phyloP scores from a whole-genome alignment of 805 yeast genomes.

The Blastobotrys terrestris region DNA sequence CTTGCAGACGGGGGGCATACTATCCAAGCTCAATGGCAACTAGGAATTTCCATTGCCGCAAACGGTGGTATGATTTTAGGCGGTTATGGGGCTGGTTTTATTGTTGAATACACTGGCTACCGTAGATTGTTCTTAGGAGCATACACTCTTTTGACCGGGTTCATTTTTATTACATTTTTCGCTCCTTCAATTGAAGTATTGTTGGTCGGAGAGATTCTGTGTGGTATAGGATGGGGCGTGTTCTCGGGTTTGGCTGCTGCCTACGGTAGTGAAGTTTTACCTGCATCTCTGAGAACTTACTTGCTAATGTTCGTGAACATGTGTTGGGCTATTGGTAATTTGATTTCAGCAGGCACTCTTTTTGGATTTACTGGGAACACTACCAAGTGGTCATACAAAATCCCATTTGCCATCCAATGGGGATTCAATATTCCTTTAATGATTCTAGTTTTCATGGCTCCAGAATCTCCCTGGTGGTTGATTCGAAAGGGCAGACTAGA shows the following conservation, averaged over 20 bases:
- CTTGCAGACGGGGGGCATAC: slow-evolving; percentile 6
- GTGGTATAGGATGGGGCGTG: slow-evolving; percentile 45
- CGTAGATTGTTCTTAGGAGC: slow-evolving; percentile 36
- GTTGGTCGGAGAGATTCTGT: slow-evolving; percentile 33
- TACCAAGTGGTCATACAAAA: slow-evolving; percentile 39
- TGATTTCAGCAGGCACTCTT: slow-evolving; percentile 47
- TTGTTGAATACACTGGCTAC: slow-evolving; percentile 43
- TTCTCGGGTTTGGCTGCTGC: slow-evolving; percentile 45
- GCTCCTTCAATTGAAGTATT: slow-evolving; percentile 34
- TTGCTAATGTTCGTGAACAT: slow-evolving; percentile 45
- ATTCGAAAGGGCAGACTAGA: slow-evolving; percentile 36
- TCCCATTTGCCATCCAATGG: slow-evolving; percentile 59
- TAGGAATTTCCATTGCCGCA: slow-evolving; percentile 19
- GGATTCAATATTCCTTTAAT: slow-evolving; percentile 44
- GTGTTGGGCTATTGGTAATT: slow-evolving; percentile 55
- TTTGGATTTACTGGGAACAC: slow-evolving; percentile 28
- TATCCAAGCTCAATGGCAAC: slow-evolving; percentile 21
- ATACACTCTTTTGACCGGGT: slow-evolving; percentile 31
- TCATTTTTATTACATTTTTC: slow-evolving; percentile 43
- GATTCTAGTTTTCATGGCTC: slow-evolving; percentile 34
- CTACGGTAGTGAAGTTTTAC: slow-evolving; percentile 52
- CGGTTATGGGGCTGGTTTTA: slow-evolving; percentile 38
- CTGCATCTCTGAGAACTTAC: slow-evolving; percentile 42
- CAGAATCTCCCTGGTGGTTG: slow-evolving; percentile 54
- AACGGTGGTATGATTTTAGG: slow-evolving; percentile 40